phyloP scores from a whole-genome alignment of 169 alveolate genomes.

The Babesia caballi region DNA sequence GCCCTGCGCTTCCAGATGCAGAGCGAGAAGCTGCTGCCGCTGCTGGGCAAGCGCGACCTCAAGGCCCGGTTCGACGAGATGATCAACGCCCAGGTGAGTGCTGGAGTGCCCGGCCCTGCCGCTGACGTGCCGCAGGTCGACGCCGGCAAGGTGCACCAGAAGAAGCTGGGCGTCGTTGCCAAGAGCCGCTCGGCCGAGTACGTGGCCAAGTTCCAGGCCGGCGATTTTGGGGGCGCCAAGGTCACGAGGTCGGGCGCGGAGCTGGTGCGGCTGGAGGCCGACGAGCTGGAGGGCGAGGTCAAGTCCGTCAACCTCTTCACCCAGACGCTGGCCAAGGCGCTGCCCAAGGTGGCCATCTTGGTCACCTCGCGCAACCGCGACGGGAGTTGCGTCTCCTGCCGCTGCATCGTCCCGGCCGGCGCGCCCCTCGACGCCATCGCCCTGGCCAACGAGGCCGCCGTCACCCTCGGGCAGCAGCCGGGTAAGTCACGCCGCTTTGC shows the following conservation, averaged over 20 bases:
- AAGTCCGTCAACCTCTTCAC: slow-evolving; percentile 41
- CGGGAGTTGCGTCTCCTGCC: slow-evolving; percentile 32
- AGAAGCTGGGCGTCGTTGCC: slow-evolving; percentile 41
- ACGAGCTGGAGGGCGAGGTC: slow-evolving; percentile 55
- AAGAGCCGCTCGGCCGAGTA: slow-evolving; percentile 24
- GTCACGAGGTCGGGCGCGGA: background rate
- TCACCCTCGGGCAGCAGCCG: slow-evolving; percentile 5
- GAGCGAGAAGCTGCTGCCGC: slow-evolving; percentile 41
- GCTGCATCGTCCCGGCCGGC: slow-evolving; percentile 34
- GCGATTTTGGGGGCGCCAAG: slow-evolving; percentile 18
- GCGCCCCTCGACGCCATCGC: slow-evolving; percentile 25
- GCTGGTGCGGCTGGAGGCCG: slow-evolving; percentile 13
- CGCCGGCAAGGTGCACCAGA: slow-evolving; percentile 59
- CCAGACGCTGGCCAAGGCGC: slow-evolving; percentile 46
- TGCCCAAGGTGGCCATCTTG: slow-evolving; percentile 39
- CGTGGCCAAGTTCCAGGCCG: slow-evolving; percentile 11
- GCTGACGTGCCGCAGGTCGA: slow-evolving; percentile 5
- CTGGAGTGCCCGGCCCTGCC: no score
- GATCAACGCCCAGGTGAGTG: slow-evolving; percentile 41
- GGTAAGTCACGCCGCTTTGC: background rate
- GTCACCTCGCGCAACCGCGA: slow-evolving; percentile 20
- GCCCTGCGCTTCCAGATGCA: slow-evolving; percentile 50
- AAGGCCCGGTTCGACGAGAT: slow-evolving; percentile 40
- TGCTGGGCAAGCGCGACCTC: slow-evolving; percentile 32
- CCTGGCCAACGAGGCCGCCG: slow-evolving; percentile 53